Conservation (phyloP, 2,329 filamentous ascomycete genomes). For the Sarocladium oryzae region DNA sequence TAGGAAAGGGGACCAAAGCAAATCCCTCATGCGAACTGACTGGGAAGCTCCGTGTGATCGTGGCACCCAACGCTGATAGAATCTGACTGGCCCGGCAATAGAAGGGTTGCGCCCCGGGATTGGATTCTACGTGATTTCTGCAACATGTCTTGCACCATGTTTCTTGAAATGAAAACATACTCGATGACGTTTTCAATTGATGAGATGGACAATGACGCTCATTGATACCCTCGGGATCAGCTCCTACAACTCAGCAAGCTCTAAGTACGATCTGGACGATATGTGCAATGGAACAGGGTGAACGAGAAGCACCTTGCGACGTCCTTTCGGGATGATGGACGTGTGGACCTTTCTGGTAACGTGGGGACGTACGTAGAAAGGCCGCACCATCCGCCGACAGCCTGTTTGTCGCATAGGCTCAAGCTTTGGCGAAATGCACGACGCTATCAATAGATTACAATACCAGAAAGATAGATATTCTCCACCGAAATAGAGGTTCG, state of each 20-base stretch:
- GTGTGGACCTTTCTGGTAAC: neutral
- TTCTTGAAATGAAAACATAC: too few relatives aligned
- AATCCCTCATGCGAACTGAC: neutral
- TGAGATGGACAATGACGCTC: too few relatives aligned
- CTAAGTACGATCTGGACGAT: too few relatives aligned
- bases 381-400: neutral
- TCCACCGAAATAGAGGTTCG: neutral
- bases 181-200: too few relatives aligned
- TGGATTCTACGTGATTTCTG: too few relatives aligned
- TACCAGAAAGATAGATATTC: neutral
- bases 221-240: too few relatives aligned
- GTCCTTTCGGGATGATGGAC: neutral
- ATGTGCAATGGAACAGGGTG: too few relatives aligned
- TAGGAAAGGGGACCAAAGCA: neutral
- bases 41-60: neutral
- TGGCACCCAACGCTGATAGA: neutral
- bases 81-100: conserved; percentile 11
- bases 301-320: neutral
- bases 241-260: too few relatives aligned
- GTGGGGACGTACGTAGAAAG: neutral
- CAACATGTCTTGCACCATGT: too few relatives aligned
- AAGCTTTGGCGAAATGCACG: neutral
- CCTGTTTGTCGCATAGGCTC: neutral
- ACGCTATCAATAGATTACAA: neutral
- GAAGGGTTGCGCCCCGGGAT: neutral